Base-by-base conservation (phyloP, 805 yeast genomes). In the Sugiyamaella chiloensis region DNA sequence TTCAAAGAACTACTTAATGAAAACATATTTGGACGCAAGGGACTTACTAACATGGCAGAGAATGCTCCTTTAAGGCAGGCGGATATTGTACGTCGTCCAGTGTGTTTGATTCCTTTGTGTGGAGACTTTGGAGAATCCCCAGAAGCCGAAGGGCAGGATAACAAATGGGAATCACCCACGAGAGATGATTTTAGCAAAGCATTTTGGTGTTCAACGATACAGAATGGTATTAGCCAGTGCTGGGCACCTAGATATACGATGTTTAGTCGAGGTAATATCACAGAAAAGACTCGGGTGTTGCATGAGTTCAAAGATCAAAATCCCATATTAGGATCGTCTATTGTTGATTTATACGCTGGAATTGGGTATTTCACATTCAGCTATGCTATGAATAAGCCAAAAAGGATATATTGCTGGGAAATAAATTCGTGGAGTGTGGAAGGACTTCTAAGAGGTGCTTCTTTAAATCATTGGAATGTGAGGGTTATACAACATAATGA, bases 241-340 rank as follows among this genome's bases (percentile, higher is more conserved):
- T 87, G 96, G 96, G 87, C 91, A 4, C 96, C 96, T 1, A 62
- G 74, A 46, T 83, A 79, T 59, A 86, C 95, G 1, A 87, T 87
- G 96, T 88, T 88, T 61, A 82, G 90, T 42, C 65, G 96, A 16
- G 96, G 96, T 1, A 87, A 87, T 61, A 78, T 88, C 56, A 84
- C 84, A 53, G 96, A 87, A 59, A 87, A 87, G 62, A 74, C 79
- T 11, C 64, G 96, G 17, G 72, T 87, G 0, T 60, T 86, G 34
- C 61, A 62, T 0, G 32, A 32, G 2, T 58, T 46, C 36, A 24
- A 54, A n/a, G 5, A 17, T 11, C 60, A 60, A 35, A 7, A 43
- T 0, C 50, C 54, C 0, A 50, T 81, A 1, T 44, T 56, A 7
- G 70, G 63, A 9, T 67, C 70, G 0, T 72, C 69, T 19, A 78